phyloP scores from a whole-genome alignment of 108 stramenopile species.

The Nitzschia palea region DNA sequence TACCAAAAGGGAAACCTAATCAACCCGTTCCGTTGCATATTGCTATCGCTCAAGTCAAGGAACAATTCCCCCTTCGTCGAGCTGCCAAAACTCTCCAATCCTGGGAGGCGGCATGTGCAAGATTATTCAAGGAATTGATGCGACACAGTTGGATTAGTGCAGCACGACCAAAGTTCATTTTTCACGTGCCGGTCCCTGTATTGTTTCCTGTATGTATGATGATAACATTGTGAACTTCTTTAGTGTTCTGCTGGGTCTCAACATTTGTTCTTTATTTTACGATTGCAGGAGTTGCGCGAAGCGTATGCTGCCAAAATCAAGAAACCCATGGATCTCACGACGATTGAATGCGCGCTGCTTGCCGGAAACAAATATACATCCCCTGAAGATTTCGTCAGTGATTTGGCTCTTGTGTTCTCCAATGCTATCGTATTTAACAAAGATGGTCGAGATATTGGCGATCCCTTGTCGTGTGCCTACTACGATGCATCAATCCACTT shows the following conservation, averaged over 20 bases:
- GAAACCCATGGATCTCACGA: constrained; percentile 90
- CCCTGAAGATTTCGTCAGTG: constrained; percentile 76
- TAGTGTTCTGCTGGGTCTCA: background rate
- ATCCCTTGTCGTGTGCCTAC: constrained; percentile 83
- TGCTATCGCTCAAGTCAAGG: constrained; percentile 81
- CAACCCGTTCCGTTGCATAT: constrained; percentile 84
- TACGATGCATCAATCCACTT: constrained; percentile 86
- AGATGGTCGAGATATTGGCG: constrained; percentile 79
- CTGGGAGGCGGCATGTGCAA: constrained; percentile 77
- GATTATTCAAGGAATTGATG: constrained; percentile 66
- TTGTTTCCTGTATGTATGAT: constrained; percentile 58
- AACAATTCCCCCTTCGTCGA: constrained; percentile 73
- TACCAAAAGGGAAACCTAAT: constrained; percentile 42
- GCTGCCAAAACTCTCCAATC: constrained; percentile 60
- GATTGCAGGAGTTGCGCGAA: constrained; percentile 50
- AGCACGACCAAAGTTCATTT: constrained; percentile 69
- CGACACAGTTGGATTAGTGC: constrained; percentile 80
- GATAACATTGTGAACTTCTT: too few relatives aligned
- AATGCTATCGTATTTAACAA: constrained; percentile 85
- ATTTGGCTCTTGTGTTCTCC: constrained; percentile 78
- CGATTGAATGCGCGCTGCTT: constrained; percentile 77
- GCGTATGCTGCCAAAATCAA: constrained; percentile 67
- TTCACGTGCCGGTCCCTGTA: constrained; percentile 80
- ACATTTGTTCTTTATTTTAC: too few relatives aligned
- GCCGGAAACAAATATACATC: constrained; percentile 52